phyloP scores from a whole-genome alignment of 2,329 filamentous ascomycete genomes.

The Dactylella cylindrospora region DNA sequence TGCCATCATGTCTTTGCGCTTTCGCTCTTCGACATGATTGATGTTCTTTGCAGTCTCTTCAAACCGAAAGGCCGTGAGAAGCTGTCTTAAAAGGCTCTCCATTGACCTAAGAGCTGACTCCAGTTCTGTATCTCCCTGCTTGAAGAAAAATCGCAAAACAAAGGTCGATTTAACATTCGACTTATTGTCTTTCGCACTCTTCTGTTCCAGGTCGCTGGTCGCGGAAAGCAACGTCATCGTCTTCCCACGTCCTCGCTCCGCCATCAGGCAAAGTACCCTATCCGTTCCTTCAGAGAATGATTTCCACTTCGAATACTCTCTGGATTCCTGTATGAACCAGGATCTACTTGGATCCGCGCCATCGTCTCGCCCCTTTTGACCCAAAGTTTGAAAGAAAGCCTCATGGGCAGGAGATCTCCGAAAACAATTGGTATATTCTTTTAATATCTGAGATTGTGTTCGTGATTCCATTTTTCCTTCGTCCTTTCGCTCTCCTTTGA shows the following conservation, averaged over 20 bases:
- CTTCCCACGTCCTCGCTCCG: conserved; percentile 17
- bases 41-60: not conserved
- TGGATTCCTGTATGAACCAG: conserved; percentile 10
- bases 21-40: too few species aligned
- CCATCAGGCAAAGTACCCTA: conserved; percentile 16
- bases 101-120: conserved; percentile 3
- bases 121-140: conserved; percentile 9
- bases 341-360: conserved; percentile 5
- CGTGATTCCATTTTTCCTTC: not conserved
- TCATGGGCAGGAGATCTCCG: conserved; percentile 8
- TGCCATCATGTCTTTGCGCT: too few species aligned
- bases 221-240: conserved; percentile 19
- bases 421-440: conserved; percentile 10
- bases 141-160: conserved; percentile 21
- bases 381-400: conserved; percentile 1
- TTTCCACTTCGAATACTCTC: conserved; percentile 16
- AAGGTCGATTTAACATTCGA: not conserved
- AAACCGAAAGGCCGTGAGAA: not conserved
- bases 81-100: conserved; percentile 12
- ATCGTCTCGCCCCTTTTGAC: conserved; percentile 6
- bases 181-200: not conserved
- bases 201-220: conserved; percentile 1
- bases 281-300: not conserved
- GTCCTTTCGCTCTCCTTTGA: not conserved
- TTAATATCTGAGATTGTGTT: not conserved